Evolutionary conservation across 2,329 filamentous ascomycete genomes (phyloP), one percentile per base, ranked within the genome.

Genomic region (Sclerotiophoma versabilis): DNA sequence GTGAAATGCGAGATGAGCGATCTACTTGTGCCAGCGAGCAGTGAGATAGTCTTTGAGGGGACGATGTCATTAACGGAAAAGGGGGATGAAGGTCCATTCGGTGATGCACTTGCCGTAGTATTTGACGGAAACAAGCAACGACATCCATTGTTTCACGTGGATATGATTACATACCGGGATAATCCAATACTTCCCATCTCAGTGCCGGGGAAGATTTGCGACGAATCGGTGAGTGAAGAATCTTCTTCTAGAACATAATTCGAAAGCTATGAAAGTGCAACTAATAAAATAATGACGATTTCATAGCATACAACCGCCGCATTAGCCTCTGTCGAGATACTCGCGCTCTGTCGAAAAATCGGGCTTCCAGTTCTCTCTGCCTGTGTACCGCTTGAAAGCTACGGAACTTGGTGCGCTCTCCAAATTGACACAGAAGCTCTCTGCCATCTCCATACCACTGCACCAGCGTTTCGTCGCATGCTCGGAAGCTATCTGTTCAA

Each of bases 21-120:
- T 23, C 61, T 84, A 0, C 61, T 73, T 5, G 80, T 83, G 1
- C 81, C 82, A 0, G 81, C 81, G 0, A 81, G 76, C 49, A 63
- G 72, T 0, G 82, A 84, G 60, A 83, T 84, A 42, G 77, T 83
- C 0, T 66, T 84, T 2, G 81, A 83, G 50, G 81, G 81, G 3
- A 77, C 75, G 0, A 56, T 79, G n/a, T 83, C 79, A 0, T 68
- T 77, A 5, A 75, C 75, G 0, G 76, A 83, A 38, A 53, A 60
- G 0, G 77, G 54, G 0, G 61, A 62, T 0, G 81, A 83, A 51
- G 81, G 80, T 0, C 81, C 81, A 0, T 83, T 83, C 64, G 80
- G 79, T 0, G 81, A 81, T 29, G 52, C 52, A 49, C 45, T 58
- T 22, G 78, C 77, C 7, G 76, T 80, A 56, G 68, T 77, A 26